These are phyloP conservation scores for Datisca glomerata DNA, from an alignment of 306 rosid species.

Conservation along the genomic window DNA sequence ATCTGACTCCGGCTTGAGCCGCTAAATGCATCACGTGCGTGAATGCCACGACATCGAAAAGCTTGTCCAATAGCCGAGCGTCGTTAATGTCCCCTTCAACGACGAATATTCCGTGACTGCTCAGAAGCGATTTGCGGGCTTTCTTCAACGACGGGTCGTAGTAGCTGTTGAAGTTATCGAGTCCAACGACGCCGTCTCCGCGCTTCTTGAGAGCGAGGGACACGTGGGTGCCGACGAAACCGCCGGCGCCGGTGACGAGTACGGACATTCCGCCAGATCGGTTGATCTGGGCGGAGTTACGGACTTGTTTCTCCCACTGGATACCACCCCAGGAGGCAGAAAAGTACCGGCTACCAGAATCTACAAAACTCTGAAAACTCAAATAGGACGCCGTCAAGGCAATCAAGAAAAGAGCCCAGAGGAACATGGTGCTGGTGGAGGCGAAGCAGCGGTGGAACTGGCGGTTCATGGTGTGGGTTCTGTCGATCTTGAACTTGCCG, in stretches of 20 bases:
- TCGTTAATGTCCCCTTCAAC: not conserved
- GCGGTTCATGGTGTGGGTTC: conserved; percentile 3
- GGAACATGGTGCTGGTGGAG: conserved; percentile 3
- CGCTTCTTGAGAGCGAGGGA: not conserved
- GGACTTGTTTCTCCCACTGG: conserved; percentile 3
- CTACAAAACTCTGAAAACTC: conserved; percentile 3
- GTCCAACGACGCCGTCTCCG: not conserved
- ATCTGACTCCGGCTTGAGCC: not conserved
- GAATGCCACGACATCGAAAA: not conserved
- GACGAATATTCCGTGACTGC: not conserved
- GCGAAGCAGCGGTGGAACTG: conserved; percentile 5
- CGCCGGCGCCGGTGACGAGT: not conserved
- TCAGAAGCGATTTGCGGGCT: not conserved
- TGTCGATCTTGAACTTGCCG: conserved; percentile 3
- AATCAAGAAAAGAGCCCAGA: not conserved
- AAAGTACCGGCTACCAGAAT: conserved; percentile 2
- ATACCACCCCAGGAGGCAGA: conserved; percentile 4
- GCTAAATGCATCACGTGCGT: conserved; percentile 1
- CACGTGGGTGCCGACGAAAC: not conserved
- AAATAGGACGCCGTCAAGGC: conserved; percentile 3
- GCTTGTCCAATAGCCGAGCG: not conserved
- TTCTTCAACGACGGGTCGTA: not conserved
- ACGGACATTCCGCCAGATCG: not conserved
- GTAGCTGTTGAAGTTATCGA: not conserved
- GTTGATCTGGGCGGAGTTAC: conserved; percentile 3